A percentile compares a stretch with the other conserved stretches of the same genome.
These are phyloP conservation scores for Hansfordia pulvinata DNA, from an alignment of 2,329 filamentous ascomycete species.

Conservation along the genomic window DNA sequence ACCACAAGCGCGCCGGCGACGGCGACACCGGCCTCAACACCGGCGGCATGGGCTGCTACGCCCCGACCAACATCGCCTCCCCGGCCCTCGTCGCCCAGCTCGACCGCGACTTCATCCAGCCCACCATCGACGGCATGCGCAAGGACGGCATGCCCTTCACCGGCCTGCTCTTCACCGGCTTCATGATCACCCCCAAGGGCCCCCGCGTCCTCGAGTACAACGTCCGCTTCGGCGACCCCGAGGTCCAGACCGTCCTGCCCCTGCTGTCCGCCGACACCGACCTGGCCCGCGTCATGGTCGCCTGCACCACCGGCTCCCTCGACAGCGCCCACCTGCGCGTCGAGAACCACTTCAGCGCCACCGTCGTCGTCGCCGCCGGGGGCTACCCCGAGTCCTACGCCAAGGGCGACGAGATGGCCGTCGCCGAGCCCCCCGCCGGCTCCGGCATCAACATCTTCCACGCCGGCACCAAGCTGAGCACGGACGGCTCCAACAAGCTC, in stretches of 20 bases:
- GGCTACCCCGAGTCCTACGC: conserved; percentile 81
- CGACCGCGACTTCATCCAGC: conserved; percentile 71
- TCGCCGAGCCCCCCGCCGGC: conserved; percentile 27
- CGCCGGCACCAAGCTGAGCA: conserved; percentile 64
- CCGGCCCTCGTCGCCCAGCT: conserved; percentile 64
- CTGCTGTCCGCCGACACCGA: conserved; percentile 68
- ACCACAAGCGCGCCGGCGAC: conserved; percentile 91
- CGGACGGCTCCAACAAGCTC: conserved; percentile 49
- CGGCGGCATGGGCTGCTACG: conserved; percentile 95
- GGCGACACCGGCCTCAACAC: conserved; percentile 87
- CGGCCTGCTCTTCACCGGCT: conserved; percentile 69
- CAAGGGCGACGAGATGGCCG: conserved; percentile 55
- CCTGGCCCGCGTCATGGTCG: conserved; percentile 77
- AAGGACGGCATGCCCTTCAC: conserved; percentile 61
- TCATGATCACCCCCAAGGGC: conserved; percentile 65
- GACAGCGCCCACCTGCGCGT: conserved; percentile 56
- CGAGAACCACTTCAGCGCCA: conserved; percentile 62
- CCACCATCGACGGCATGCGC: conserved; percentile 80
- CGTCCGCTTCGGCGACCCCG: conserved; percentile 66
- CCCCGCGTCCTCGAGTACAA: conserved; percentile 70
- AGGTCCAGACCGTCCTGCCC: conserved; percentile 69
- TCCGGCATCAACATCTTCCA: conserved; percentile 77
- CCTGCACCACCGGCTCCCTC: conserved; percentile 65
- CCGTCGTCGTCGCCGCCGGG: conserved; percentile 84
- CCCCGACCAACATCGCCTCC: conserved; percentile 70